These are phyloP conservation scores for Avena atlantica DNA, from an alignment of 176 grass and related monocot genomes.

Conservation along the genomic window DNA sequence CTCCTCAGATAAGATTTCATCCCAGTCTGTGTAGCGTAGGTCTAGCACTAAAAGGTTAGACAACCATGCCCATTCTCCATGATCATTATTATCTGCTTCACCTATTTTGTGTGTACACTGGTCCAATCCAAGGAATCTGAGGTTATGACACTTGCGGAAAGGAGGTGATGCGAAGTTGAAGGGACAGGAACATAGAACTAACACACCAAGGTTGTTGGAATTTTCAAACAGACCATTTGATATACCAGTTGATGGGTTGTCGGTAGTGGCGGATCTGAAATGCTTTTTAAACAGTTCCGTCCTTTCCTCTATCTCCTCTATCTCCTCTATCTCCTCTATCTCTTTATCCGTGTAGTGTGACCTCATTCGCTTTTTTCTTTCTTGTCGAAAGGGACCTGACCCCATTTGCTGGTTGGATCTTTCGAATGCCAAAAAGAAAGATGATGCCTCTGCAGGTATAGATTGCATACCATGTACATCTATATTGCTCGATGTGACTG, in stretches of 20 bases:
- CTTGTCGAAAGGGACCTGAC: no score
- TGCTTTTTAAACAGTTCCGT: no score
- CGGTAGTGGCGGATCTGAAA: no score
- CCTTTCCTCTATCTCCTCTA: no score
- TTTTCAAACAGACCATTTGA: not conserved
- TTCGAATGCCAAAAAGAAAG: not conserved
- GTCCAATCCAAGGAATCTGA: conserved; percentile 35
- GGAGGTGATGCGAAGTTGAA: conserved; percentile 29
- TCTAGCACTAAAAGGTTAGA: not conserved
- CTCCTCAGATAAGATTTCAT: not conserved
- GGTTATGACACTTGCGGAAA: rapidly evolving
- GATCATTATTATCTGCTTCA: not conserved
- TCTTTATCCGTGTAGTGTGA: no score
- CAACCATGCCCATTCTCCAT: not conserved
- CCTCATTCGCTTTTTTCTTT: no score
- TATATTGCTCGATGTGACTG: no score
- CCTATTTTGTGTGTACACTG: not conserved
- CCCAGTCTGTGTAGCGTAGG: not conserved
- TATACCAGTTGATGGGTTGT: not conserved
- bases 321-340: no score
- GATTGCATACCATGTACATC: not conserved
- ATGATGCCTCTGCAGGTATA: not conserved
- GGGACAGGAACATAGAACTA: not conserved
- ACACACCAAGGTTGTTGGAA: not conserved
- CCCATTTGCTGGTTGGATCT: rapidly evolving